Evolutionary conservation across 2,329 filamentous ascomycete genomes (phyloP).

Genomic region (Emydomyces testavorans): DNA sequence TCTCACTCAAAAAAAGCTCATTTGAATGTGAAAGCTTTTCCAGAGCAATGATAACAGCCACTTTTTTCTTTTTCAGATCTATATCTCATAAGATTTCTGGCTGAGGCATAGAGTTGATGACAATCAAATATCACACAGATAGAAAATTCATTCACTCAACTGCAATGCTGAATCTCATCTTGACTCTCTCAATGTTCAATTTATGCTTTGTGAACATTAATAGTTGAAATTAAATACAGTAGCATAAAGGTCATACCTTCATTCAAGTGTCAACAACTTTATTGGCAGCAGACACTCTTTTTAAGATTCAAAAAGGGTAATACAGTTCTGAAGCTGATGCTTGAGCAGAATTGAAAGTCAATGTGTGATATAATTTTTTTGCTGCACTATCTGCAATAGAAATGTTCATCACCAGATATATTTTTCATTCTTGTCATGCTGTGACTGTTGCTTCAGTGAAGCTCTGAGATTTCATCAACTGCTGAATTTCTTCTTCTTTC

Average conservation of each 20-base stretch:
- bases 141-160: background rate
- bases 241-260: background rate
- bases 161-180: background rate
- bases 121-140: background rate
- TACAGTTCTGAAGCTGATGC: background rate
- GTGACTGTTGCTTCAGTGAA: too few relatives aligned
- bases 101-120: constrained; percentile 1
- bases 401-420: too few relatives aligned
- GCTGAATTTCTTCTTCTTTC: too few relatives aligned
- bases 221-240: background rate
- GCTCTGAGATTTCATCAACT: too few relatives aligned
- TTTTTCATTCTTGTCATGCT: too few relatives aligned
- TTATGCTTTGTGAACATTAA: background rate
- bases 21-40: background rate
- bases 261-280: background rate
- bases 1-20: background rate
- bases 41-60: background rate
- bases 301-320: background rate
- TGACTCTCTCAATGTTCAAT: constrained; percentile 2
- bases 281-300: background rate
- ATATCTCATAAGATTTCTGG: constrained; percentile 1
- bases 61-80: background rate
- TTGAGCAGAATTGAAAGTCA: background rate
- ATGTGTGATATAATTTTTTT: too few relatives aligned
- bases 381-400: too few relatives aligned